Evolutionary conservation across 139 green algal species (phyloP), one percentile per base, ranked within the genome.

Genomic region (Zygnema cylindricum): DNA sequence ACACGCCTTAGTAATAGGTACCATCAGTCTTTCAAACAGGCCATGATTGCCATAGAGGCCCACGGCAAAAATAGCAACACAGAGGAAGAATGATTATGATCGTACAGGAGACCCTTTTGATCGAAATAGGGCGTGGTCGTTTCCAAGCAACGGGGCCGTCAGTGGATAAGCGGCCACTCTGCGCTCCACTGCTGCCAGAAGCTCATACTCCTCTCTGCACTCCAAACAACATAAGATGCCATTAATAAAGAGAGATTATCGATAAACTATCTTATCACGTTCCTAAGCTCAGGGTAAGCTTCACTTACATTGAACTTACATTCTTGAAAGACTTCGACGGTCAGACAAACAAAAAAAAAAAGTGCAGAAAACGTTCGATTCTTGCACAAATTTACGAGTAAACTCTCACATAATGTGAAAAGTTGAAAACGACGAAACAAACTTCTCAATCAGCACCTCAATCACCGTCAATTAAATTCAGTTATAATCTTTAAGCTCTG

Each of bases 141-240:
- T 86, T 1, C 86, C 82, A 7, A 90, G 55, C 1, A 91, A 16
- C 23, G 86, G 86, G 33, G 86, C 69, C 1, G 86, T 91, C 33
- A 86, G 30, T 35, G 69, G 86, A 40, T 84, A 91, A 35, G 81
- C 40, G 22, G 81, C 78, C 78, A 91, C 78, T 35, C 71, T n/a
- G 7, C 43, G 33, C 81, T 91, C 32, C 2, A 91, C 79, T 33
- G 25, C 82, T 40, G 38, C 30, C 32, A 91, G 69, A 30, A 91
- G 36, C 38, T 91, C n/a, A 39, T 91, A 91, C 86, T 91, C 86
- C 82, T 89, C 79, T 39, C 85, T 90, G 85, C 49, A 87, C 2
- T 22, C 40, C 3, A 25, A 82, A 25, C n/a, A 82, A n/a, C n/a
- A n/a, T n/a, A n/a, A n/a, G n/a, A n/a, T 73, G 30, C 30, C 30